Conservation (phyloP, 2,329 filamentous ascomycete species). For the Xylariaceae sp. region DNA sequence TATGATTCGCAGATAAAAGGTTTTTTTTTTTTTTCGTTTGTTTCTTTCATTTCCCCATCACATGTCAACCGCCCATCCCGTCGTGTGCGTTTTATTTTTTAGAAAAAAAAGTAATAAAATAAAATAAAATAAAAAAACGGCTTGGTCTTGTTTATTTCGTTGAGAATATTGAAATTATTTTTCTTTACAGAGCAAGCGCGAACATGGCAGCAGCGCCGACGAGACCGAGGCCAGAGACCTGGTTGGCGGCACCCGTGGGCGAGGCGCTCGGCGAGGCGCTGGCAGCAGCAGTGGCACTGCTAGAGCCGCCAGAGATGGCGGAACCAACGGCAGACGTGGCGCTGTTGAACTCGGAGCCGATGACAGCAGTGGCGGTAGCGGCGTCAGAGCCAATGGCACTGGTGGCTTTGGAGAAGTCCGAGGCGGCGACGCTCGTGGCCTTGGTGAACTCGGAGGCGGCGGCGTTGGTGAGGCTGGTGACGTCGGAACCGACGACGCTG, state of each 20-base stretch:
- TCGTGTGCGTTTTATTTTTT: no score
- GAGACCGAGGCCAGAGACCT: slow-evolving; percentile 28
- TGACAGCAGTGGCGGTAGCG: background rate
- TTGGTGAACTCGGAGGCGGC: background rate
- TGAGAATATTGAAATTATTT: no score
- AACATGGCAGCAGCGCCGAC: slow-evolving; percentile 29
- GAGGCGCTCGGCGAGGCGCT: background rate
- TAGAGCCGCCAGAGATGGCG: background rate
- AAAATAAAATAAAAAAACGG: no score
- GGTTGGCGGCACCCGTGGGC: slow-evolving; percentile 23
- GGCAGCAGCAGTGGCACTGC: slow-evolving; percentile 1
- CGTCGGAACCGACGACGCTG: background rate
- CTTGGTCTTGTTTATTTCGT: no score
- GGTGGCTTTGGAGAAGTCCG: background rate
- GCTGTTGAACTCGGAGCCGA: background rate
- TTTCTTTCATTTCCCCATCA: no score
- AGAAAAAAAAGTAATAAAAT: no score
- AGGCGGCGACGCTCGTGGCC: background rate
- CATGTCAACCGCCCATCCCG: no score
- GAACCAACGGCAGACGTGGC: background rate
- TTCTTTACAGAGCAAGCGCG: slow-evolving; percentile 30
- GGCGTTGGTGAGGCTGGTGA: background rate
- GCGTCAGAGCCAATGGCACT: background rate
- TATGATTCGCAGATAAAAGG: no score
- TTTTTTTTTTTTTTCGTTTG: no score